These are phyloP conservation scores for Tolypocladium ovalisporum DNA, from an alignment of 2,329 filamentous ascomycete genomes.

Conservation along the genomic window DNA sequence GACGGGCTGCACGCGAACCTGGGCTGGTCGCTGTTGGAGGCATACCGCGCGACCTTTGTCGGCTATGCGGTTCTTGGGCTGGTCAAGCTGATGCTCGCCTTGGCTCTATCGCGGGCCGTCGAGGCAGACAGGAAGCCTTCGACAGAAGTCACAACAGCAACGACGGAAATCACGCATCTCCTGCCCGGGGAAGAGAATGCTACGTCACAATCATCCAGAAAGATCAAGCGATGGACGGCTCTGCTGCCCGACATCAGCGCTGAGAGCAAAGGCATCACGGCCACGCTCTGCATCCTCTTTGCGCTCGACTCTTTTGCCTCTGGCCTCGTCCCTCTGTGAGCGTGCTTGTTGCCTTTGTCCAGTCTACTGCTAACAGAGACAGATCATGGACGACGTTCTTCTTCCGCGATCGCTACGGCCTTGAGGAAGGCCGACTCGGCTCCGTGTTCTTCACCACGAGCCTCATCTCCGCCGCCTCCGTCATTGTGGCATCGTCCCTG, in stretches of 20 bases:
- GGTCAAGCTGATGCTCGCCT: conserved; percentile 42
- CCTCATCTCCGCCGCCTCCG: conserved; percentile 39
- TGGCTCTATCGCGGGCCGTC: conserved; percentile 35
- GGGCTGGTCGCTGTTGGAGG: conserved; percentile 30
- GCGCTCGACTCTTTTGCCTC: conserved; percentile 59
- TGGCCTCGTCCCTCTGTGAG: conserved; percentile 54
- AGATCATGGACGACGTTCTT: conserved; percentile 49
- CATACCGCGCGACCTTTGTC: conserved; percentile 47
- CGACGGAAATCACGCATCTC: conserved; percentile 15
- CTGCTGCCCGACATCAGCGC: conserved; percentile 47
- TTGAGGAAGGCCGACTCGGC: conserved; percentile 39
- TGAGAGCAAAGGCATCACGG: conserved; percentile 41
- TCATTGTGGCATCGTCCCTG: conserved; percentile 41
- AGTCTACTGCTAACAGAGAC: conserved; percentile 18
- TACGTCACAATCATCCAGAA: neutral
- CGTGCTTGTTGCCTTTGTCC: conserved; percentile 11
- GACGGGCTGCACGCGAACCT: conserved; percentile 31
- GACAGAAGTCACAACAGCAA: neutral
- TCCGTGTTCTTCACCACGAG: conserved; percentile 44
- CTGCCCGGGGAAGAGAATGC: conserved; percentile 3
- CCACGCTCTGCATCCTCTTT: conserved; percentile 57
- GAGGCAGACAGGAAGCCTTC: conserved; percentile 20
- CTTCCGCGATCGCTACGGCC: conserved; percentile 36
- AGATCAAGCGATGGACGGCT: conserved; percentile 1
- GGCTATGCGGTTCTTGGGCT: conserved; percentile 45